phyloP scores from a whole-genome alignment of 345 rosid species.

The Camelina neglecta region DNA sequence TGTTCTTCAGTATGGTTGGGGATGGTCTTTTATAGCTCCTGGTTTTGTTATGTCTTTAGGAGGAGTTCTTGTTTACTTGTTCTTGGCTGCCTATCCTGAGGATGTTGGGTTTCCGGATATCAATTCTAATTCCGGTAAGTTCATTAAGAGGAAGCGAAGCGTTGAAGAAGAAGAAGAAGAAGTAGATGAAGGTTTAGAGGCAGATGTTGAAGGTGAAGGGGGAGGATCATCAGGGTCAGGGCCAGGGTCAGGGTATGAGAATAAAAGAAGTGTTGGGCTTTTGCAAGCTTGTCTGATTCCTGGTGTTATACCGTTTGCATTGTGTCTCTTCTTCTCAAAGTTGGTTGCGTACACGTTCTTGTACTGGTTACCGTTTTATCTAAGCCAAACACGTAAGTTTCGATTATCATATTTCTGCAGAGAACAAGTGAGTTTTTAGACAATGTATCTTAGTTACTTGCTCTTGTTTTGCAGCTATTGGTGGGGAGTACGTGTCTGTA shows the following conservation, averaged over 20 bases:
- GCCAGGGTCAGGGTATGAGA: conserved; percentile 35
- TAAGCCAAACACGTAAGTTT: conserved; percentile 79
- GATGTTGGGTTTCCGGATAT: conserved; percentile 75
- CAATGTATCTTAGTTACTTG: conserved; percentile 14
- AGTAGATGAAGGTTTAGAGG: conserved; percentile 34
- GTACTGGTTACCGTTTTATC: conserved; percentile 92
- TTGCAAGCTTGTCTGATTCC: conserved; percentile 87
- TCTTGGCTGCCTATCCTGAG: conserved; percentile 91
- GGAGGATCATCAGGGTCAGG: conserved; percentile 30
- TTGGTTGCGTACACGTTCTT: conserved; percentile 92
- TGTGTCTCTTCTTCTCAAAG: conserved; percentile 92
- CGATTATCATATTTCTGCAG: not conserved
- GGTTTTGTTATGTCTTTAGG: conserved; percentile 72
- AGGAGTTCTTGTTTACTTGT: conserved; percentile 76
- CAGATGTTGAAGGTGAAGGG: conserved; percentile 30
- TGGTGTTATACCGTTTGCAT: conserved; percentile 86
- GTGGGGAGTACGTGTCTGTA: conserved; percentile 84
- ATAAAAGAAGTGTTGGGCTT: conserved; percentile 77
- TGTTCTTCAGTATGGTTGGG: conserved; percentile 94
- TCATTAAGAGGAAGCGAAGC: conserved; percentile 46
- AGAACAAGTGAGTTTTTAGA: not conserved
- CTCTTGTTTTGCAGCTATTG: conserved; percentile 66
- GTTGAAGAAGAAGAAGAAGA: conserved; percentile 33
- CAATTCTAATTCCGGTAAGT: conserved; percentile 47
- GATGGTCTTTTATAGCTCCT: conserved; percentile 88